Base-by-base conservation (phyloP, 2,329 filamentous ascomycete genomes). In the Rugonectria rugulosa region DNA sequence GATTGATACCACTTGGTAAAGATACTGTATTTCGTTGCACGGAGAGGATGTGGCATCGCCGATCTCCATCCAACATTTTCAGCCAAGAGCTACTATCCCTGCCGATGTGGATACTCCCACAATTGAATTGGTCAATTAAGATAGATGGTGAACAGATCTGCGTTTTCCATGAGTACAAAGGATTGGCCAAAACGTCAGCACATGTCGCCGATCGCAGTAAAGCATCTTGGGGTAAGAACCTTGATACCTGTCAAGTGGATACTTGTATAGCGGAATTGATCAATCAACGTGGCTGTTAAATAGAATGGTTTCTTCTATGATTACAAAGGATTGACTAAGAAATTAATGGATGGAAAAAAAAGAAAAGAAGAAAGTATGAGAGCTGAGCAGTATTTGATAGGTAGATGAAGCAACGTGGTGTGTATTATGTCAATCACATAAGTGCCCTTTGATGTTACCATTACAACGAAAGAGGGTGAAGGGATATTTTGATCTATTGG, bases 401-500 rank as follows among this genome's bases (percentile, higher is more conserved):
- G 26, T 27, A 27, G 26, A 27, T 27, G 26, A 27, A 27, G 11
- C 11, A 27, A 27, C 26, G 26, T 27, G 26, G 26, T 20, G 36
- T 38, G 36, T 38, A 38, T 38, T 38, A 38, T 38, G n/a, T 38
- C 36, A 23, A 38, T 38, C 19, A 38, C 19, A 21, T 38, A n/a
- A n/a, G 36, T 38, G 36, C 3, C 36, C 17, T 20, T 38, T 19
- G 32, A 14, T 48, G 15, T 48, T 48, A 48, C 23, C 23, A 48
- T 48, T 48, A 38, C 34, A 48, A 48, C 4, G 45, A 48, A 48
- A 48, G 45, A 21, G 45, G 34, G 45, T 48, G 11, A 48, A 48
- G 45, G 45, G 23, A 47, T 47, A 47, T 47, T 47, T 27, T 47
- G 21, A 37, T 47, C 44, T 47, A 47, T 47, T 47, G 21, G 45